phyloP scores from a whole-genome alignment of 495 filamentous ascomycete genomes.

The Halenospora varia region DNA sequence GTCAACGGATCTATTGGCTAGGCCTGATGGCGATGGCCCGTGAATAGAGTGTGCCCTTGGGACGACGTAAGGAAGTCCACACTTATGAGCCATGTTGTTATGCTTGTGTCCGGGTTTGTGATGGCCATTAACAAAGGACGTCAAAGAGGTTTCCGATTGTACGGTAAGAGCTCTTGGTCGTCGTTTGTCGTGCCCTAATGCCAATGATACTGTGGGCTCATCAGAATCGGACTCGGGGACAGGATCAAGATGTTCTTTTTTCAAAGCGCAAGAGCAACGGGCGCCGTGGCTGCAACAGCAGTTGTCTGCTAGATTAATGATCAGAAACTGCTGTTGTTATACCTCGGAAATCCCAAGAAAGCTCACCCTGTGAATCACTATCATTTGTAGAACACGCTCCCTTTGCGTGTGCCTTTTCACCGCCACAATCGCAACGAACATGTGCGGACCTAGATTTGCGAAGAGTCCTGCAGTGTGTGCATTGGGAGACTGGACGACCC shows the following conservation, averaged over 20 bases:
- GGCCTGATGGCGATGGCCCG: slow-evolving; percentile 39
- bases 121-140: slow-evolving; percentile 87
- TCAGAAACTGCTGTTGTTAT: slow-evolving; percentile 42
- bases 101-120: slow-evolving; percentile 91
- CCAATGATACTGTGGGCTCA: slow-evolving; percentile 36
- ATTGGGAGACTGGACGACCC: slow-evolving; percentile 97
- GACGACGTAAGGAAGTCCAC: slow-evolving; percentile 76
- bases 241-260: slow-evolving; percentile 82
- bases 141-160: slow-evolving; percentile 79
- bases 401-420: slow-evolving; percentile 72
- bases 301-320: slow-evolving; percentile 56
- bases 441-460: slow-evolving; percentile 97
- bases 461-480: slow-evolving; percentile 90
- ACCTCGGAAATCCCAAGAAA: slow-evolving; percentile 29
- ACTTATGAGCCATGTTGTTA: slow-evolving; percentile 79
- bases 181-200: slow-evolving; percentile 43
- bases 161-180: slow-evolving; percentile 75
- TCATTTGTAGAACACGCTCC: slow-evolving; percentile 61
- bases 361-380: slow-evolving; percentile 59
- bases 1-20: slow-evolving; percentile 66
- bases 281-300: slow-evolving; percentile 90
- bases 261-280: slow-evolving; percentile 87
- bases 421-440: slow-evolving; percentile 95
- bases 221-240: slow-evolving; percentile 63
- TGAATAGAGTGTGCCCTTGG: slow-evolving; percentile 69